Conservation (phyloP, 208 protist species). For the Angomonas deanei region DNA sequence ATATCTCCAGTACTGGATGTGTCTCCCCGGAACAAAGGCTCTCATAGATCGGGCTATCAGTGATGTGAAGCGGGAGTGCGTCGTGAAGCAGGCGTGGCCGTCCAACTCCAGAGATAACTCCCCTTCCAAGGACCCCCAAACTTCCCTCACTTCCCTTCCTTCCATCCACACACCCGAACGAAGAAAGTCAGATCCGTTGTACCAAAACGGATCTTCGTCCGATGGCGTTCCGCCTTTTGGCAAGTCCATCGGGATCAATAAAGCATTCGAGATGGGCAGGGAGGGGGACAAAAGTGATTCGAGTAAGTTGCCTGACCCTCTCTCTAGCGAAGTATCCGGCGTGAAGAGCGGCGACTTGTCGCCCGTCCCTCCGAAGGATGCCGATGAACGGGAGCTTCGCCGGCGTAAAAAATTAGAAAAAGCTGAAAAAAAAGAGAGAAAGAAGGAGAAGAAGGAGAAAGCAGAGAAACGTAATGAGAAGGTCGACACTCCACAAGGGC, state of each 20-base stretch:
- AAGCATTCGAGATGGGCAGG: too few species aligned
- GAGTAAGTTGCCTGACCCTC: too few species aligned
- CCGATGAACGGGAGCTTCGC: not conserved
- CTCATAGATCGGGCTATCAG: constrained; percentile 34
- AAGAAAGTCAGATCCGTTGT: not conserved
- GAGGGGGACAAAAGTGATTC: too few species aligned
- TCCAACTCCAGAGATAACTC: not conserved
- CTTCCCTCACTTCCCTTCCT: not conserved
- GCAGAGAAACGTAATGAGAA: not conserved
- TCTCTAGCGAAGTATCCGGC: not conserved
- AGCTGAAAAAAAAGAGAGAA: not conserved
- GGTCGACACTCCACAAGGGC: not conserved
- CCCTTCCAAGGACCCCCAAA: not conserved
- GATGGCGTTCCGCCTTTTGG: not conserved
- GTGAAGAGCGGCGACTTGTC: not conserved
- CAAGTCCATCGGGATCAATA: too few species aligned
- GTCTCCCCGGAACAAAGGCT: constrained; percentile 23
- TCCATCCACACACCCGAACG: not conserved
- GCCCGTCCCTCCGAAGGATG: not conserved
- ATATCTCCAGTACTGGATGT: constrained; percentile 67
- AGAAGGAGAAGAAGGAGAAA: not conserved
- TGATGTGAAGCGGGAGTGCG: constrained; percentile 24
- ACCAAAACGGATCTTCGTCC: not conserved
- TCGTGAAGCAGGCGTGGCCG: constrained; percentile 19
- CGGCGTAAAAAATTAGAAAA: constrained; percentile 4